These are phyloP conservation scores for Setaria viridis DNA, from an alignment of 202 grass and related monocot genomes.

Conservation along the genomic window DNA sequence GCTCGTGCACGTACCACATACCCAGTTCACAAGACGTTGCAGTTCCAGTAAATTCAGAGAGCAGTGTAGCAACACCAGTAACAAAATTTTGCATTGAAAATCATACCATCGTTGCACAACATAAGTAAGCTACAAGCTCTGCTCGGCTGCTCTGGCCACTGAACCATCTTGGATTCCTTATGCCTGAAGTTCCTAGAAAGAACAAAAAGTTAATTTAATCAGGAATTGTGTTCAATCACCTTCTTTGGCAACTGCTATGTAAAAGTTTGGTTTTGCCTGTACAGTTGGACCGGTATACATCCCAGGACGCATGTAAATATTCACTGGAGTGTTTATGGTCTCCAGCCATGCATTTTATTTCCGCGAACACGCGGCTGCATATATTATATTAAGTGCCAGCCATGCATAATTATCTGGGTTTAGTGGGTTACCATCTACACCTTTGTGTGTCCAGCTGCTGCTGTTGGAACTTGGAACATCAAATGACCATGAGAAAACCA, in stretches of 20 bases:
- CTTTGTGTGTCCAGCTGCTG: conserved; percentile 44
- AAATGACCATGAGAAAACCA: conserved; percentile 37
- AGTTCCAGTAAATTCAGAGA: not conserved
- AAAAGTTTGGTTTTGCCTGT: conserved; percentile 58
- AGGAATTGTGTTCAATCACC: conserved; percentile 29
- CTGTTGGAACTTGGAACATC: conserved; percentile 30
- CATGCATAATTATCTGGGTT: conserved; percentile 67
- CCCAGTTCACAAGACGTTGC: not conserved
- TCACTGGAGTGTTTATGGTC: conserved; percentile 52
- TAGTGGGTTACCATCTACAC: not conserved
- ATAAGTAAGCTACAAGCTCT: not conserved
- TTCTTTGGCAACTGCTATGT: not conserved
- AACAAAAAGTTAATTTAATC: conserved; percentile 44
- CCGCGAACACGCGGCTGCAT: too few species aligned
- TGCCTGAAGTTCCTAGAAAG: conserved; percentile 63
- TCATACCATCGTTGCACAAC: not conserved
- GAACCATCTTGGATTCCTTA: conserved; percentile 18
- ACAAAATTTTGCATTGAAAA: not conserved
- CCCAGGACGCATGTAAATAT: conserved; percentile 79
- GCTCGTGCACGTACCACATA: too few species aligned
- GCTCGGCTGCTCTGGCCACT: not conserved
- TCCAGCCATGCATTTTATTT: not conserved
- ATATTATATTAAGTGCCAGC: conserved; percentile 34
- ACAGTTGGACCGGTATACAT: conserved; percentile 68
- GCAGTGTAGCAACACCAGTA: not conserved